Conservation (phyloP, 2,329 filamentous ascomycete species). For the Colletotrichum scovillei region DNA sequence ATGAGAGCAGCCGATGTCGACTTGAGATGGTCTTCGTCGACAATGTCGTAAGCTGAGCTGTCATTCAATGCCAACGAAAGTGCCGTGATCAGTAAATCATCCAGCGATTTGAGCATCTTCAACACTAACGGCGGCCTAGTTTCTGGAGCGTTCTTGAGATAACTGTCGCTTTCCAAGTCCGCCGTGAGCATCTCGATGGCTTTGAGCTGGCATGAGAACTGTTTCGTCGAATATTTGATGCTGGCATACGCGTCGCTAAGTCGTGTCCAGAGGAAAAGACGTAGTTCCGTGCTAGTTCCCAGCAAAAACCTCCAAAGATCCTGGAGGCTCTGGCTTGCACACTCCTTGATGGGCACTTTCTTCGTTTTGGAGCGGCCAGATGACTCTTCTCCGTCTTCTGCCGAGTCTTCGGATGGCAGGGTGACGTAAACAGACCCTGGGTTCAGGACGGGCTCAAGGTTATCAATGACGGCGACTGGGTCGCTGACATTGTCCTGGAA, state of each 20-base stretch:
- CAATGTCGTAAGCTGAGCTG: conserved; percentile 79
- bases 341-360: conserved; percentile 59
- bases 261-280: conserved; percentile 89
- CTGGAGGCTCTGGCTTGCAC: conserved; percentile 67
- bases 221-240: conserved; percentile 88
- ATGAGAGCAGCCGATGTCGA: conserved; percentile 78
- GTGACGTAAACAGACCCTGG: conserved; percentile 65
- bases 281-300: conserved; percentile 82
- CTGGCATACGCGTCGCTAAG: conserved; percentile 89
- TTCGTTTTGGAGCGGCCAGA: conserved; percentile 33
- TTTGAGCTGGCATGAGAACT: conserved; percentile 86
- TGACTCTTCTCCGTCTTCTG: conserved; percentile 33
- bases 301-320: conserved; percentile 90
- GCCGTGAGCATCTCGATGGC: conserved; percentile 85
- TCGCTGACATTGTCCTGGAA: conserved; percentile 87
- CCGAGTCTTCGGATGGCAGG: conserved; percentile 34
- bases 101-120: conserved; percentile 81
- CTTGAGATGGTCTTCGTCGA: conserved; percentile 83
- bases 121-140: conserved; percentile 79
- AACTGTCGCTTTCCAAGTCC: conserved; percentile 72
- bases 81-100: conserved; percentile 79
- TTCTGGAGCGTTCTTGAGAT: conserved; percentile 66
- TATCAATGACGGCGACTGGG: conserved; percentile 88
- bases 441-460: conserved; percentile 90
- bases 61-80: conserved; percentile 78